phyloP scores from a whole-genome alignment of 2,329 filamentous ascomycete genomes.

The Microdochium trichocladiopsis region DNA sequence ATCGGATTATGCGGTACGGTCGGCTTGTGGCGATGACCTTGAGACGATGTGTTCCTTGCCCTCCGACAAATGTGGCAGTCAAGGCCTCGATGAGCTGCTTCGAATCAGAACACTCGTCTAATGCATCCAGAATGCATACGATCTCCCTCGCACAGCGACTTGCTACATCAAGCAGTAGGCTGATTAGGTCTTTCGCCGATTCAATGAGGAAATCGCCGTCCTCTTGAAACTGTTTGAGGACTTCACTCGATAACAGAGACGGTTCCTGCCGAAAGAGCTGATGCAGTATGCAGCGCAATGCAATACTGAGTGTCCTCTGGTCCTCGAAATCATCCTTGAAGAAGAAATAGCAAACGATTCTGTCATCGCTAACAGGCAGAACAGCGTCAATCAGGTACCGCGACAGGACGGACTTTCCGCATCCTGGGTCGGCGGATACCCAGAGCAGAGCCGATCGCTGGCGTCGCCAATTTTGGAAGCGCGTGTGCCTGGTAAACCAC shows the following conservation, averaged over 20 bases:
- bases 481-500: conserved; percentile 8
- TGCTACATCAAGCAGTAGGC: no score
- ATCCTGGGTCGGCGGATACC: conserved; percentile 32
- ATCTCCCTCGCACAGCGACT: conserved; percentile 12
- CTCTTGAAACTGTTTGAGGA: conserved; percentile 11
- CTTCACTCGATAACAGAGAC: conserved; percentile 13
- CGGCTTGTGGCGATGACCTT: conserved; percentile 32
- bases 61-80: conserved; percentile 14
- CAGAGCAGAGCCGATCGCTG: conserved; percentile 1
- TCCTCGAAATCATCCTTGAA: conserved; percentile 33
- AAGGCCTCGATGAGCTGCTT: conserved; percentile 14
- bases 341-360: conserved; percentile 29
- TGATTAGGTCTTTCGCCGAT: conserved; percentile 23
- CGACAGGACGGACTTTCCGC: conserved; percentile 34
- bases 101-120: conserved; percentile 30
- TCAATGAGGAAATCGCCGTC: conserved; percentile 13
- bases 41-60: conserved; percentile 9
- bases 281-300: conserved; percentile 27
- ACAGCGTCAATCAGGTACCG: conserved; percentile 24
- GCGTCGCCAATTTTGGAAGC: conserved; percentile 1
- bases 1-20: conserved; percentile 20
- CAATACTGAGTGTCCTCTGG: conserved; percentile 23
- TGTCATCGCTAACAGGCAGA: conserved; percentile 8
- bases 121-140: conserved; percentile 29
- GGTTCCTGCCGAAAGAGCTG: conserved; percentile 24